Conservation (phyloP, 108 stramenopile species). For the Cyclostephanos invisitatus region DNA sequence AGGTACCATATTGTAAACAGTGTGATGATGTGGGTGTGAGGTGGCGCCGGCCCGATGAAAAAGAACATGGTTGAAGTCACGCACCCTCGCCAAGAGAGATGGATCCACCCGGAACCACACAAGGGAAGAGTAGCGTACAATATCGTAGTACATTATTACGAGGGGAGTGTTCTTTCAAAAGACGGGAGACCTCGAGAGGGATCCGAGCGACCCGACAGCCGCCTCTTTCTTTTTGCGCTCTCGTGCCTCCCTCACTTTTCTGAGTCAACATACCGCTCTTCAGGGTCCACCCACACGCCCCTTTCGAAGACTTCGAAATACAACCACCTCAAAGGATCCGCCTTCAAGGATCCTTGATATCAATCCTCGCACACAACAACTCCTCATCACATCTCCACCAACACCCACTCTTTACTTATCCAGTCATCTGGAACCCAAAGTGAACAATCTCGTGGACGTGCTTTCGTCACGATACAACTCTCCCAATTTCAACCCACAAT, state of each 20-base stretch:
- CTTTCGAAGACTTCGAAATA: background rate
- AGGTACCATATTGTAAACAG: too few species aligned
- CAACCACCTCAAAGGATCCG: constrained; percentile 20
- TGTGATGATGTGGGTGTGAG: too few species aligned
- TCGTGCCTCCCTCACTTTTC: background rate
- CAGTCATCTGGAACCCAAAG: background rate
- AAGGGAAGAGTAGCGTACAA: too few species aligned
- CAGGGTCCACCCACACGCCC: constrained; percentile 2
- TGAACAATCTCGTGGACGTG: background rate
- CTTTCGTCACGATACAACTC: background rate
- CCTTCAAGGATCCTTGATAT: constrained; percentile 9
- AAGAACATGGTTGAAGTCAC: too few species aligned
- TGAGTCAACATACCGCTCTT: constrained; percentile 6
- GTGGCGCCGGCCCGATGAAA: too few species aligned
- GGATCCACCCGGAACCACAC: too few species aligned
- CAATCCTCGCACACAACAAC: background rate
- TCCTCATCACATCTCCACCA: background rate
- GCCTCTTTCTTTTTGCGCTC: constrained; percentile 15
- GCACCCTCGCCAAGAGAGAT: too few species aligned
- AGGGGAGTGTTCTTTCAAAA: too few species aligned
- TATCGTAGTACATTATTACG: too few species aligned
- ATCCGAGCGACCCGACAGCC: constrained; percentile 5
- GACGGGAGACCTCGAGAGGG: too few species aligned
- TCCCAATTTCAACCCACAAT: background rate
- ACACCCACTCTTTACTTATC: background rate